These are phyloP conservation scores for Serendipita sp. DNA, from an alignment of 768 basidiomycete genomes.

Conservation along the genomic window DNA sequence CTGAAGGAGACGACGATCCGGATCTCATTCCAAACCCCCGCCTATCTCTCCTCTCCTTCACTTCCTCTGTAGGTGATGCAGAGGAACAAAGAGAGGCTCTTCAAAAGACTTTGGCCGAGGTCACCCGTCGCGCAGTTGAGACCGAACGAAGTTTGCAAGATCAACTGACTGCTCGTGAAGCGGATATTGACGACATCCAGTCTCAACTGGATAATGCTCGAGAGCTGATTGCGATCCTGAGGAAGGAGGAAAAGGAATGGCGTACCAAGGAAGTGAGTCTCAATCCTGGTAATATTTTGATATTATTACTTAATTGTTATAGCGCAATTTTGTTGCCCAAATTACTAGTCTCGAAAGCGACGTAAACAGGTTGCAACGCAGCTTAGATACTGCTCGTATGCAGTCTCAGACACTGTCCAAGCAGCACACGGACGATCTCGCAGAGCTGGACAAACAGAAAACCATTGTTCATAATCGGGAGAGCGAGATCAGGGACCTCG, in stretches of 20 bases:
- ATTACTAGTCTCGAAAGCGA: conserved; percentile 63
- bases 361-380: conserved; percentile 56
- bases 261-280: conserved; percentile 61
- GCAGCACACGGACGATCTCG: conserved; percentile 78
- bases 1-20: conserved; percentile 31
- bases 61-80: conserved; percentile 47
- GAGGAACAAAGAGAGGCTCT: conserved; percentile 60
- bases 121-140: conserved; percentile 61
- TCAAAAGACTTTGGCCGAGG: conserved; percentile 55
- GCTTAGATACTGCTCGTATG: conserved; percentile 53
- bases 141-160: conserved; percentile 52
- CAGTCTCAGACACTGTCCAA: conserved; percentile 67
- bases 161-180: conserved; percentile 60
- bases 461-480: conserved; percentile 61
- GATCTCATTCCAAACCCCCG: conserved; percentile 37
- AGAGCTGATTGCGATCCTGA: conserved; percentile 60
- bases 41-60: conserved; percentile 42
- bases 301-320: conserved; percentile 16
- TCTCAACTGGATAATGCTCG: conserved; percentile 58
- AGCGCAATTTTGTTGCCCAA: conserved; percentile 52
- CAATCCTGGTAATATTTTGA: conserved; percentile 10
- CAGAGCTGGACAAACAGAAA: conserved; percentile 64
- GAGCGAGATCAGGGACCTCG: conserved; percentile 47
- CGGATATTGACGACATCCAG: conserved; percentile 72
- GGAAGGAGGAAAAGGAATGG: conserved; percentile 87